A percentile compares a stretch with the other conserved stretches of the same genome.
These are phyloP conservation scores for Beauveria australis DNA, from an alignment of 2,329 filamentous ascomycete genomes.

Conservation along the genomic window DNA sequence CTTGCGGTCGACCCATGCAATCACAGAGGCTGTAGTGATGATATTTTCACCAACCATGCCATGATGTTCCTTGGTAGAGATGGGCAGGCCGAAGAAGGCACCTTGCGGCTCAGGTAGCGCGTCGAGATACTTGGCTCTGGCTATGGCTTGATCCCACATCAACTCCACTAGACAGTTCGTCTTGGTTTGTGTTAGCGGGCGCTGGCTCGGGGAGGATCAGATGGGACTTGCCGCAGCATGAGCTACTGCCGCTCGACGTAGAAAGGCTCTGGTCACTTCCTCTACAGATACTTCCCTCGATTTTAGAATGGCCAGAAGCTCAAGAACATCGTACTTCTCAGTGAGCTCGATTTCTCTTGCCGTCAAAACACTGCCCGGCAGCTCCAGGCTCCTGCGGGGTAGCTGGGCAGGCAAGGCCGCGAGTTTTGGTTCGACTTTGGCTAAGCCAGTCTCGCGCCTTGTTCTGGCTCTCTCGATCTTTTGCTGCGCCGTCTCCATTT, in stretches of 20 bases:
- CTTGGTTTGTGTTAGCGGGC: constrained; percentile 13
- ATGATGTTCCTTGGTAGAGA: constrained; percentile 28
- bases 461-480: constrained; percentile 10
- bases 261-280: constrained; percentile 10
- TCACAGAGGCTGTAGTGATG: constrained; percentile 21
- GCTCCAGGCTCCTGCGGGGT: constrained; percentile 17
- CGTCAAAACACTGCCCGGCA: constrained; percentile 18
- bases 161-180: constrained; percentile 27
- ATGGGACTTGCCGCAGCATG: constrained; percentile 7
- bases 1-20: constrained; percentile 23
- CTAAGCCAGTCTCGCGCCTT: constrained; percentile 12
- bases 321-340: constrained; percentile 18
- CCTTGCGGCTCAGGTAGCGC: constrained; percentile 25
- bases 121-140: constrained; percentile 25
- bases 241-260: constrained; percentile 10
- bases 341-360: constrained; percentile 21
- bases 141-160: constrained; percentile 28
- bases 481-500: constrained; percentile 8
- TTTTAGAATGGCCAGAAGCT: constrained; percentile 14
- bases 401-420: constrained; percentile 11
- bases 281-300: constrained; percentile 5
- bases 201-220: not conserved
- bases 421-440: constrained; percentile 14
- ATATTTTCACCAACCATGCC: constrained; percentile 25
- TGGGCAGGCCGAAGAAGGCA: constrained; percentile 26